Conservation (phyloP, 768 basidiomycete species). For the Macrolepiota albuminosa region DNA sequence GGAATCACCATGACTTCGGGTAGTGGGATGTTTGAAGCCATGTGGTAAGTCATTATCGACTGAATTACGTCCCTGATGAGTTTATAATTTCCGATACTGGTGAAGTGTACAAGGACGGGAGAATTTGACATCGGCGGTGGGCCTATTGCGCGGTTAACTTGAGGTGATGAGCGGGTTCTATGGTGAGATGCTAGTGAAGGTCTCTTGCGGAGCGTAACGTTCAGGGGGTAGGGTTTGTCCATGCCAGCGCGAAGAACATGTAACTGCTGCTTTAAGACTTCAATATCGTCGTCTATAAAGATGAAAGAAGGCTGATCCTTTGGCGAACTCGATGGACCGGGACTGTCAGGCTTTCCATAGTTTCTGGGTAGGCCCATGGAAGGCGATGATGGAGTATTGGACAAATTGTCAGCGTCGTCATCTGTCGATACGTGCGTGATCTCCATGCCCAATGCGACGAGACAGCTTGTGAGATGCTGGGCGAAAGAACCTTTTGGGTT, state of each 20-base stretch:
- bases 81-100: conserved; percentile 87
- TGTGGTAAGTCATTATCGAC: conserved; percentile 48
- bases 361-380: conserved; percentile 6
- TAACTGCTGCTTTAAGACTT: conserved; percentile 72
- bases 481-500: conserved; percentile 87
- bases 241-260: conserved; percentile 59
- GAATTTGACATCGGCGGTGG: conserved; percentile 26
- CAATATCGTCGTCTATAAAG: conserved; percentile 90
- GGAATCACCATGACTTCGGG: conserved; percentile 97
- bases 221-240: conserved; percentile 43
- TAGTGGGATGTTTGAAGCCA: conserved; percentile 39
- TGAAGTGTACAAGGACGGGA: conserved; percentile 82
- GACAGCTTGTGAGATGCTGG: conserved; percentile 86
- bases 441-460: conserved; percentile 95
- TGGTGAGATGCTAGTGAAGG: conserved; percentile 66
- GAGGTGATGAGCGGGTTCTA: conserved; percentile 76
- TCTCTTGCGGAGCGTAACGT: conserved; percentile 47
- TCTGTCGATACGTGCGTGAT: conserved; percentile 74
- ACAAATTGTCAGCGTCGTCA: conserved; percentile 40
- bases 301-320: conserved; percentile 51
- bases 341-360: conserved; percentile 3
- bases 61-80: conserved; percentile 82
- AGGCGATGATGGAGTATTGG: conserved; percentile 15
- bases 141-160: conserved; percentile 58
- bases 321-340: conserved; percentile 9